phyloP scores from a whole-genome alignment of 805 yeast species.

The Diddensiella transvaalensis region DNA sequence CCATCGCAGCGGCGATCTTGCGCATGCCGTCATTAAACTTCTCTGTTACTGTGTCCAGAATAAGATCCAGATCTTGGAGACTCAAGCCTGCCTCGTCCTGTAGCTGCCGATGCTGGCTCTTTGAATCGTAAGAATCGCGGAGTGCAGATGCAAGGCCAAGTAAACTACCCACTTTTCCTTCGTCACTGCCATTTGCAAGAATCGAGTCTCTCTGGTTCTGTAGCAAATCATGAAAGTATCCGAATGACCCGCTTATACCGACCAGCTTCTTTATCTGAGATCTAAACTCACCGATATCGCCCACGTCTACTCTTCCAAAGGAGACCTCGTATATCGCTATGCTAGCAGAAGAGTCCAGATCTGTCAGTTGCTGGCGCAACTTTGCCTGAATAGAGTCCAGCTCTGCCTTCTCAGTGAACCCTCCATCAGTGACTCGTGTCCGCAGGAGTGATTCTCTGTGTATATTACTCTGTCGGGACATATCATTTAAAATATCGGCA shows the following conservation, averaged over 20 bases:
- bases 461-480: not conserved
- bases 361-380: not conserved
- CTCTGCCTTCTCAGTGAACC: conserved; percentile 7
- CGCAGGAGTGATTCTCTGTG: conserved; percentile 1
- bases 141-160: conserved; percentile 3
- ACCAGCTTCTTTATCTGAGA: conserved; percentile 22
- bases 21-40: not conserved
- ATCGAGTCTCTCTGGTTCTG: conserved; percentile 12
- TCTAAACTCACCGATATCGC: conserved; percentile 27
- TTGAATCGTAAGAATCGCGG: conserved; percentile 15
- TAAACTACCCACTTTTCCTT: not conserved
- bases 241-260: conserved; percentile 23
- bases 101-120: no score
- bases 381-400: not conserved
- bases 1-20: conserved; percentile 16
- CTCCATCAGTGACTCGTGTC: conserved; percentile 1
- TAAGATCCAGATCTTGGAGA: conserved; percentile 15
- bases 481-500: conserved; percentile 12
- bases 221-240: conserved; percentile 20
- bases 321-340: conserved; percentile 23
- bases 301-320: conserved; percentile 26
- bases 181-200: not conserved
- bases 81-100: conserved; percentile 3
- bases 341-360: conserved; percentile 1
- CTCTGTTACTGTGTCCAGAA: conserved; percentile 7